Evolutionary conservation across 345 rosid species (phyloP), one percentile per base, ranked within the genome.

Genomic region (Raphanus raphanistrum): DNA sequence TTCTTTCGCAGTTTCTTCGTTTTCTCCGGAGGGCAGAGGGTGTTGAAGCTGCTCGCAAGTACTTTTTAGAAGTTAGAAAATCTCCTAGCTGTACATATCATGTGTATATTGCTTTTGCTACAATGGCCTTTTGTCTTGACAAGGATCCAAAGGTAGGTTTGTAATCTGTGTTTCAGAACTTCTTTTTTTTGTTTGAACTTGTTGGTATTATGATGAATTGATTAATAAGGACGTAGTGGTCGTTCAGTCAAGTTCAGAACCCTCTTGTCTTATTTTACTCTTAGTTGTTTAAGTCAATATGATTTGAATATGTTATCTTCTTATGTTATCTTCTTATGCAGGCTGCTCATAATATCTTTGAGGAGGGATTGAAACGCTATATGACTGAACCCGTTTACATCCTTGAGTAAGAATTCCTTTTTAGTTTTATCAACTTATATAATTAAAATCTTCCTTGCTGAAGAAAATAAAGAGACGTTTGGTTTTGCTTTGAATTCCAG

Each of bases 361-460:
- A 94, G 82, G 98, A 93, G 55, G 98, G 99, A 65, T 72, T 90
- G 80, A 92, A 89, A 80, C 89, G 84, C 67, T 94, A 88, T 81
- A 94, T 94, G 98, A 92, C 88, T 63, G 99, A 92, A 81, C 97
- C 97, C 76, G 85, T 79, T 65, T 94, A 94, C 84, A 89, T 92
- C 78, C 92, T 94, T 38, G 95, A 92, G 98, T 94, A 79, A 63
- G 57, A 63, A 15, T 55, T 64, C 33, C 60, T 50, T 68, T 48
- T 73, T 10, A 52, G 52, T 6, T 26, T 57, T 29, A 50, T 28
- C 13, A 25, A 63, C 45, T 13, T 61, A 16, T 61, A 76, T 72
- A n/a, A 58, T 55, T 52, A 29, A 57, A 61, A 63, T 76, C 29
- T 64, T 69, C 27, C 0, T 35, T 25, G 6, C 15, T 57, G 71